Base-by-base conservation (phyloP, 2,329 filamentous ascomycete genomes). In the Calonectria montana region DNA sequence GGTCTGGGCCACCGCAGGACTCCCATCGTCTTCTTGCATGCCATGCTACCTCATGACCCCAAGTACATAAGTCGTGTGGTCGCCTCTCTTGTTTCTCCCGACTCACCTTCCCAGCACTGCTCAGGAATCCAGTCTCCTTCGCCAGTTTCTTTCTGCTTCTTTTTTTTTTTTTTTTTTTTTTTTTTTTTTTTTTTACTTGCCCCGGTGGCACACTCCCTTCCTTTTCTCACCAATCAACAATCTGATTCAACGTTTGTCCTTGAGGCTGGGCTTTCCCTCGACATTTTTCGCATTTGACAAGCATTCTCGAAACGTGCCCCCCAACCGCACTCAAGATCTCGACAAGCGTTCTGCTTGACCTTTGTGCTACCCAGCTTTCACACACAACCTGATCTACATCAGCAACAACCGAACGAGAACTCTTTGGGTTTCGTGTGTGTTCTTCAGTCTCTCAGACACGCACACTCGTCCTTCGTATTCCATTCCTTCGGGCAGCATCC, bases 51-150 rank as follows among this genome's bases (percentile, higher is more conserved):
- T 31, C 31, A 39, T 57, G 43, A 72, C 73, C 70, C 68, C 62
- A 18, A 59, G 62, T 77, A 77, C 72, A 74, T 69, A 78, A 78
- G 73, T 73, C 25, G 65, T 47, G 74, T 47, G 62, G 66, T 23
- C 74, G 72, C 75, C 69, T 73, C 45, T 57, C n/a, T 10, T 39
- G 53, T 35, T 61, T 37, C 53, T 47, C 23, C 25, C 62, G 62
- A 41, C 21, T 62, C 31, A 64, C 62, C 67, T 74, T 61, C 55
- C 65, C 75, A 77, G 76, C 70, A 78, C 70, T 70, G 67, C 77
- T 73, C 72, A 78, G 76, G 75, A 78, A 78, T 75, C 76, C 68
- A 50, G 59, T 62, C 65, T 57, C 27, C 66, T 64, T 68, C 55
- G 41, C 62, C 67, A 67, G 55, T 67, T 75, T 71, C 71, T 71